Conservation (phyloP, 2,329 filamentous ascomycete genomes). For the Coleophoma cylindrospora region DNA sequence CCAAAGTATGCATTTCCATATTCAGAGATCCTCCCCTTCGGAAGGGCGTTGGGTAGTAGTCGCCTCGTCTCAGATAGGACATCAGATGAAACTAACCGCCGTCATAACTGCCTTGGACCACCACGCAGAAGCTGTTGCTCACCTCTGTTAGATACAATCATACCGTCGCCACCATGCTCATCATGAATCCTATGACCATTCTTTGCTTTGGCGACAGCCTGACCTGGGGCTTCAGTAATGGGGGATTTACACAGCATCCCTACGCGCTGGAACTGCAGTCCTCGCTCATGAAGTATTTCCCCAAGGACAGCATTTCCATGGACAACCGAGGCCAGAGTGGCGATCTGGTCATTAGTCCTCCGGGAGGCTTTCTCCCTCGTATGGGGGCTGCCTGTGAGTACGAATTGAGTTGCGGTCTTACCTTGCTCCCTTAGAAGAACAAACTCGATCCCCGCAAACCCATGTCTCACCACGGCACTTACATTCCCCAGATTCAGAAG, state of each 20-base stretch:
- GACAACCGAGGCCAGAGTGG: conserved; percentile 46
- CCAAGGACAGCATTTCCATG: conserved; percentile 32
- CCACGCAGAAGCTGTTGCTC: background rate
- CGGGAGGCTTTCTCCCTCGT: conserved; percentile 20
- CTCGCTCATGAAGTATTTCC: conserved; percentile 41
- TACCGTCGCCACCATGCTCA: conserved; percentile 11
- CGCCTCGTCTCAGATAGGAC: no score
- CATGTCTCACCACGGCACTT: no score
- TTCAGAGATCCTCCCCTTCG: no score
- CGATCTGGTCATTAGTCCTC: conserved; percentile 38
- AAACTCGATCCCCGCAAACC: no score
- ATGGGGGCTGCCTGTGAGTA: conserved; percentile 29
- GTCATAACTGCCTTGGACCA: no score
- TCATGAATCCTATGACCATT: conserved; percentile 15
- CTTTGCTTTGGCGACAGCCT: conserved; percentile 33
- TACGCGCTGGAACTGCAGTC: conserved; percentile 46
- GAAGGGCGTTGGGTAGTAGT: no score
- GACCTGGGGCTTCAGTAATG: conserved; percentile 43
- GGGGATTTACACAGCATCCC: conserved; percentile 39
- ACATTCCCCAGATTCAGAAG: conserved; percentile 7
- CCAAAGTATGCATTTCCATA: no score
- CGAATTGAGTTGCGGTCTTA: no score
- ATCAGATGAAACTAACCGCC: no score
- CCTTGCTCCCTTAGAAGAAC: no score
- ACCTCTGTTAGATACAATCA: no score